Conservation (phyloP, 495 filamentous ascomycete genomes). For the Trichoderma asperelloides region DNA sequence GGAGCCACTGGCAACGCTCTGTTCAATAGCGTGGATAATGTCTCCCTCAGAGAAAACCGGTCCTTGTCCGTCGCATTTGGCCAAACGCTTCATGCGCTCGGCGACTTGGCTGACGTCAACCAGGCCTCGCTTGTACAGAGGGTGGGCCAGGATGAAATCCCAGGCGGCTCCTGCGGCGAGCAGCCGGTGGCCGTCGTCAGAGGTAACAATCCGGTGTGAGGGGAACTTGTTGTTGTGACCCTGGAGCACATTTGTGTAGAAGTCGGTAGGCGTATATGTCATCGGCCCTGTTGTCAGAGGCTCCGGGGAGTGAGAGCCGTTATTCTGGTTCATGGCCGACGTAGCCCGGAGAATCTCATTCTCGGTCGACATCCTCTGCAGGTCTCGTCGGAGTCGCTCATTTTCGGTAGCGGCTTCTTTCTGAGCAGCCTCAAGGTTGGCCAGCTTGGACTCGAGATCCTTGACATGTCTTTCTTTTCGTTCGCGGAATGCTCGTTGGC, state of each 20-base stretch:
- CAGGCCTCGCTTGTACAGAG: constrained; percentile 67
- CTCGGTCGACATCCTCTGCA: constrained; percentile 73
- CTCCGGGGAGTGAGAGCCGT: constrained; percentile 17
- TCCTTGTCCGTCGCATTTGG: constrained; percentile 85
- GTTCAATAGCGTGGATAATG: constrained; percentile 66
- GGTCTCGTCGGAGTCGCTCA: constrained; percentile 67
- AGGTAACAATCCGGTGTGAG: constrained; percentile 62
- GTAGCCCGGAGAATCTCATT: constrained; percentile 92
- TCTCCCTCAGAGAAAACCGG: constrained; percentile 79
- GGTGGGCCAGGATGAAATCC: constrained; percentile 83
- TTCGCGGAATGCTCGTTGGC: constrained; percentile 94
- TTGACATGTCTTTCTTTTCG: constrained; percentile 91
- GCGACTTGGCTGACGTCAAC: constrained; percentile 77
- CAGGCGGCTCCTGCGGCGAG: constrained; percentile 76
- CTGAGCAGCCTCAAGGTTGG: constrained; percentile 52
- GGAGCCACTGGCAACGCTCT: constrained; percentile 59
- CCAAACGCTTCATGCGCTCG: constrained; percentile 60
- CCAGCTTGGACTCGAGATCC: constrained; percentile 82
- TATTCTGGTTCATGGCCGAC: constrained; percentile 22
- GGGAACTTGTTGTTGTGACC: constrained; percentile 49
- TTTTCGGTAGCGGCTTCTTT: constrained; percentile 51
- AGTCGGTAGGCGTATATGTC: constrained; percentile 65
- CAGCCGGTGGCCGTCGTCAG: constrained; percentile 62
- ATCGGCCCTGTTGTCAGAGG: constrained; percentile 55
- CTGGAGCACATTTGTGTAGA: constrained; percentile 47